Evolutionary conservation across 257 asterid species (phyloP), one percentile per base, ranked within the genome.

Genomic region (Pogostemon cablin): DNA sequence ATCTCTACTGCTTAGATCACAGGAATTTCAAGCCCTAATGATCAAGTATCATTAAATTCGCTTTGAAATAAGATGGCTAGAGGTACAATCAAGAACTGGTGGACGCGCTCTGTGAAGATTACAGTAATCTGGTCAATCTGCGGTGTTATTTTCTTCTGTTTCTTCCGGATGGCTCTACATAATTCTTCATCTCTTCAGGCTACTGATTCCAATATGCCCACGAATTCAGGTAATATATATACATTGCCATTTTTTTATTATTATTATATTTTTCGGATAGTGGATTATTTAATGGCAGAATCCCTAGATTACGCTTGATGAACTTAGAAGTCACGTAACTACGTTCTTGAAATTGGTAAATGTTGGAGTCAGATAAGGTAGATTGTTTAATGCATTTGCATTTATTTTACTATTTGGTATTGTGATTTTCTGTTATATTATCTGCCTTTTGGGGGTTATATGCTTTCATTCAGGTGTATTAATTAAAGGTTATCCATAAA

Each of bases 61-160:
- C 65, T 12, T 55, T 9, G 39, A 11, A 32, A n/a, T 15, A 11
- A 59, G 77, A 81, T 83, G 85, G 79, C 67, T 15, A 81, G 55
- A 75, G 81, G 79, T 73, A 35, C 48, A n/a, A 67, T 72, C 64
- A 82, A 79, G 73, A 80, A 73, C 49, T 70, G 72, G 73, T 68
- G 86, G 79, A 75, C 74, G 53, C 67, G 69, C 10, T 67, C 86
- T 6, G 78, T 71, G 63, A 81, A 83, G 74, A 80, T 82, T 38
- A 61, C 82, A 3, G 66, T 78, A 41, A 82, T 93, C 69, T 93
- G 96, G 96, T 79, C 75, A 11, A 73, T 85, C 56, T 85, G 83
- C 54, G 81, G 81, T 25, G 32, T 86, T 46, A 63, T 67, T 41
- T 93, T 84, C 75, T 93, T 81, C 87, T 55, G 41, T 71, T 71